Evolutionary conservation across 2,329 filamentous ascomycete genomes (phyloP), one percentile per base, ranked within the genome.

Genomic region (Cladobotryum protrusum): DNA sequence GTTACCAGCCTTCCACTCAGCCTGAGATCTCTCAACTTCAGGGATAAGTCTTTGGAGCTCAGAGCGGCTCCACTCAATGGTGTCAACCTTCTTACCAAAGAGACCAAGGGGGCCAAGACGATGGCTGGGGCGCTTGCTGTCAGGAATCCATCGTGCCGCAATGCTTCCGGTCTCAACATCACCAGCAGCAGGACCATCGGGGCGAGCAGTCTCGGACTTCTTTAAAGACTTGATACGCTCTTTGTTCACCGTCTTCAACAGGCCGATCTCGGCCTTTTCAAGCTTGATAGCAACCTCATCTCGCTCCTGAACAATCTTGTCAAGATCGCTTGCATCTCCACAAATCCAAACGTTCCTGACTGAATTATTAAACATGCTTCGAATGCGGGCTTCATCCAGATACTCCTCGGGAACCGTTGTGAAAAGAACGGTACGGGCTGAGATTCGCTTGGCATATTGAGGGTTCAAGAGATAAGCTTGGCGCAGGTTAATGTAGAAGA

Each of bases 381-480:
- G 80, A 44, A 95, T 79, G 59, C 85, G 89, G 33, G 72, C 73
- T 63, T 90, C 82, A 50, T 88, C 79, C 32, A 92, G 77, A 54
- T 91, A 93, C 4, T 86, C 78, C 34, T 81, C 72, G 0, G 92
- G 91, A 1, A 96, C 89, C 1, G 87, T 86, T 1, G 90, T 87
- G 67, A 96, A 95, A n/a, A 99, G 79, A 6, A 97, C 90, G 1
- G 91, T 96, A 24, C 90, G 82, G 0, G 91, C 90, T 0, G 92
- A 96, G 39, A 97, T 82, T 15, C 91, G 86, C 57, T 84, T 86
- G 24, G 89, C 81, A 62, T 95, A 92, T 45, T 87, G 75, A 1
- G 88, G 89, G 2, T 89, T 88, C 50, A 95, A 76, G n/a, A 91
- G 81, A 71, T 95, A 97, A 1, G 92, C 92, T 70, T 97, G 93